Percentiles rank a stretch among this genome's conserved stretches.
Conservation (phyloP, 2,329 filamentous ascomycete species). For the Chrysoporthe austroafricana region DNA sequence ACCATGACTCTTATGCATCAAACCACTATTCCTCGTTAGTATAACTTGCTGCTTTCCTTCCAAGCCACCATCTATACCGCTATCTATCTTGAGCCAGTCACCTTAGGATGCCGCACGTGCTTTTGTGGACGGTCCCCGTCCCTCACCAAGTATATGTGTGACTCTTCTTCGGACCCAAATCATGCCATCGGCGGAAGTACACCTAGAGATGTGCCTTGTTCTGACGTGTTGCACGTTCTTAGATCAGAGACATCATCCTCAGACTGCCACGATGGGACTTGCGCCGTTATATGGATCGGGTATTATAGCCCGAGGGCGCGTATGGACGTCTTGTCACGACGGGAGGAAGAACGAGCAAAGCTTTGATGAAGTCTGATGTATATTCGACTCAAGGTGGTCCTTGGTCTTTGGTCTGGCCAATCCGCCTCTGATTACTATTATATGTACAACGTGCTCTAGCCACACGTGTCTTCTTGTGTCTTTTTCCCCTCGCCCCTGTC, state of each 20-base stretch:
- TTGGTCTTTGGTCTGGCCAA: constrained; percentile 4
- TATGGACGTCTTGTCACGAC: not conserved
- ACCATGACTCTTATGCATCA: too few relatives aligned
- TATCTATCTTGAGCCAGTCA: too few relatives aligned
- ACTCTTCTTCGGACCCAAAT: too few relatives aligned
- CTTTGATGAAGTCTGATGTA: constrained; percentile 10
- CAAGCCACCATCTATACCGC: too few relatives aligned
- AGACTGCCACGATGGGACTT: not conserved
- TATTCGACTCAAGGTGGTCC: constrained; percentile 14
- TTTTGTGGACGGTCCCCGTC: too few relatives aligned
- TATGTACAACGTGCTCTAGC: constrained; percentile 21
- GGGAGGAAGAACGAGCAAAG: constrained; percentile 14
- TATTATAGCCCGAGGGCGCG: too few relatives aligned
- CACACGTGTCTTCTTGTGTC: not conserved
- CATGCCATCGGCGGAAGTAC: too few relatives aligned
- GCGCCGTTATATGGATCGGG: not conserved
- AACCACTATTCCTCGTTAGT: too few relatives aligned
- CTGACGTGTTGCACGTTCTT: not conserved
- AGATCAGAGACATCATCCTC: not conserved
- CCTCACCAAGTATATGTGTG: too few relatives aligned
- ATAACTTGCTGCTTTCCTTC: too few relatives aligned
- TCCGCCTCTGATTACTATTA: constrained; percentile 22
- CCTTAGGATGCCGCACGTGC: too few relatives aligned
- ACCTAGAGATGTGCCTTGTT: too few relatives aligned
- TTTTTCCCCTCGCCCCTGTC: not conserved